Base-by-base conservation (phyloP, 2,329 filamentous ascomycete genomes). In the Madurella fahalii region DNA sequence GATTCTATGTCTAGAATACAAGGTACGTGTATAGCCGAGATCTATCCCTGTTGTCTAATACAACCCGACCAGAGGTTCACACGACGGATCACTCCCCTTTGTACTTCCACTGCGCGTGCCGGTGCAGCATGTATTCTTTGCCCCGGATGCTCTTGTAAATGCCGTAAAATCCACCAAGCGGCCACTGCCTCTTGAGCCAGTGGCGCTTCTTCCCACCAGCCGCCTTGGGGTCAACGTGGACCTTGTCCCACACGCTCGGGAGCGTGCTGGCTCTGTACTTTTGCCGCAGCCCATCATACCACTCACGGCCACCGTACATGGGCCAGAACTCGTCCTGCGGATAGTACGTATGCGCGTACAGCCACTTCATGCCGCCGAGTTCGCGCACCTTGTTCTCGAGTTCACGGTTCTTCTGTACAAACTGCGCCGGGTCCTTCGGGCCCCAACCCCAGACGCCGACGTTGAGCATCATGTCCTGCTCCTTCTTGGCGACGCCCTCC, bases 311-410 rank as follows among this genome's bases (percentile, higher is more conserved):
- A 52, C 75, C 76, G 67, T 89, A 65, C 60, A 65, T 65, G 40
- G 41, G 12, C 62, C 62, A 65, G 53, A 65, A 90, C 65, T 88
- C 82, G 0, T 78, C 72, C 65, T 87, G 80, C n/a, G 80, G 78
- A 69, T 94, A 94, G 72, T 91, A 95, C 0, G 89, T 87, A 65
- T 93, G 87, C 2, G 90, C 89, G 69, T 95, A 95, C 12, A 95
- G 75, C 87, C 89, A 94, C 74, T 95, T 95, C 74, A 87, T 82
- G 2, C 90, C 90, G 45, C 85, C 84, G 1, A 94, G 78, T 60
- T 83, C 77, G 46, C 75, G 74, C 4, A 92, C 80, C 65, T 87
- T 86, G 17, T 74, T 72, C 72, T 95, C 90, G 17, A 95, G 77
- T 42, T 77, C 77, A 32, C 86, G 80, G 70, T 95, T 95, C 62